A percentile compares a stretch with the other conserved stretches of the same genome.
These are phyloP conservation scores for Penicillium angulare DNA, from an alignment of 495 filamentous ascomycete species.

Conservation along the genomic window DNA sequence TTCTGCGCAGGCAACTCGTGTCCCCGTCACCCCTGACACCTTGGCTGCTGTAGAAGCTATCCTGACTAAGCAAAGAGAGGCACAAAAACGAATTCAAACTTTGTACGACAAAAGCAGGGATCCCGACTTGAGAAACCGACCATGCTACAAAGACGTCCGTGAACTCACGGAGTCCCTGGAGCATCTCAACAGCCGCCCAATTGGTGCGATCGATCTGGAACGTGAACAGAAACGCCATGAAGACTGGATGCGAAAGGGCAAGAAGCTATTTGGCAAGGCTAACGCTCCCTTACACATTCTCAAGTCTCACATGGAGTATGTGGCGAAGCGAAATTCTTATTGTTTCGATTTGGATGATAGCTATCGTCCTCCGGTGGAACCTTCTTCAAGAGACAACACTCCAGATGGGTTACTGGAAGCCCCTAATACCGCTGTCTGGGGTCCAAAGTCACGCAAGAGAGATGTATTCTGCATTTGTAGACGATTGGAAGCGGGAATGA, in stretches of 20 bases:
- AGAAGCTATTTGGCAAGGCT: conserved; percentile 97
- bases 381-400: conserved; percentile 79
- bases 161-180: conserved; percentile 84
- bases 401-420: conserved; percentile 64
- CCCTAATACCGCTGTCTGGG: conserved; percentile 42
- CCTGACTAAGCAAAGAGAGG: conserved; percentile 92
- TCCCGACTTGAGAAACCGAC: conserved; percentile 71
- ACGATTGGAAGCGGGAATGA: conserved; percentile 90
- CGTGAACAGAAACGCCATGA: conserved; percentile 94
- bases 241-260: conserved; percentile 98
- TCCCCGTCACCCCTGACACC: conserved; percentile 82
- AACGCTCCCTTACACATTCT: conserved; percentile 96
- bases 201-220: conserved; percentile 88
- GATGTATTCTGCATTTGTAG: conserved; percentile 99
- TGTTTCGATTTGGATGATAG: conserved; percentile 94
- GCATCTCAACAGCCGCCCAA: conserved; percentile 87
- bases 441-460: conserved; percentile 51
- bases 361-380: conserved; percentile 87
- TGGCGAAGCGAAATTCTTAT: conserved; percentile 78
- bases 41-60: conserved; percentile 85
- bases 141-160: conserved; percentile 85
- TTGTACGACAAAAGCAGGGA: conserved; percentile 76
- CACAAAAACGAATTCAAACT: conserved; percentile 79
- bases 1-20: conserved; percentile 67
- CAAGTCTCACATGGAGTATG: conserved; percentile 89